Conservation (phyloP, 768 basidiomycete genomes). For the Suillus paluster region DNA sequence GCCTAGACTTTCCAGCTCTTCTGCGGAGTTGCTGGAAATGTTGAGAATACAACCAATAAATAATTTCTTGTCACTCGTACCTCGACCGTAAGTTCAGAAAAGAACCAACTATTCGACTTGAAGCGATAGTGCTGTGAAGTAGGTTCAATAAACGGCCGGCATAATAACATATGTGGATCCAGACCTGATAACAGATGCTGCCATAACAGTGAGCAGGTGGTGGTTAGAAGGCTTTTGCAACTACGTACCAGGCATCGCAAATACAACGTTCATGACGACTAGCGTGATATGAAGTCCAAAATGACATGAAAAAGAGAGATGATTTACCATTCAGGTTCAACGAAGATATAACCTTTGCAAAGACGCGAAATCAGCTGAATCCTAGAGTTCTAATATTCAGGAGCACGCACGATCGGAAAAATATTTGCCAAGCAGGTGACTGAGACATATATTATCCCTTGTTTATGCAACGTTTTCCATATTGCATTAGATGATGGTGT, state of each 20-base stretch:
- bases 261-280: slow-evolving; percentile 1
- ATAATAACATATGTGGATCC: neutral
- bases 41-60: neutral
- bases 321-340: neutral
- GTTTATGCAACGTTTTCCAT: neutral
- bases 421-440: neutral
- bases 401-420: neutral
- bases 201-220: neutral
- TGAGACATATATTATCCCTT: neutral
- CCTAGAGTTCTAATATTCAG: neutral
- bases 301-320: neutral
- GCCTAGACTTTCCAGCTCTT: neutral
- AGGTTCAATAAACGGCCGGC: neutral
- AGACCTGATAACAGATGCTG: neutral
- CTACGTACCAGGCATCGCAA: neutral
- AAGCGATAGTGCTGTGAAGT: slow-evolving; percentile 1
- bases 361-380: neutral
- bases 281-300: neutral
- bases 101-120: neutral
- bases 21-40: neutral
- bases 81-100: neutral
- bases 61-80: neutral
- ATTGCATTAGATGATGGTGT: neutral
- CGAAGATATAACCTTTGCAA: neutral
- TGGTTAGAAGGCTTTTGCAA: neutral